Evolutionary conservation across 768 basidiomycete genomes (phyloP).

Genomic region (Trametes cubensis): DNA sequence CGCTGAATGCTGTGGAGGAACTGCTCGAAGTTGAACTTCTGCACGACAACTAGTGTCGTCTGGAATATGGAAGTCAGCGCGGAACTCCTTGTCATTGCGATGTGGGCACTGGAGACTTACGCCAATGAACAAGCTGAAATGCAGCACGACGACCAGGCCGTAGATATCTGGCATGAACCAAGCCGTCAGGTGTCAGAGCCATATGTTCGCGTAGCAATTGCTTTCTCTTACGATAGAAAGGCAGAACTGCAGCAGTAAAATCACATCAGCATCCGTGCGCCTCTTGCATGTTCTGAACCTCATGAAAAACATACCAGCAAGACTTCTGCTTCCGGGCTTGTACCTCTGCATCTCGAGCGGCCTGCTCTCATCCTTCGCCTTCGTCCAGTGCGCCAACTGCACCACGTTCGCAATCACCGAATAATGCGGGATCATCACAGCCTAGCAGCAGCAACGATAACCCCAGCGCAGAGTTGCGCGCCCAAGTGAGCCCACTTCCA

Average conservation of each 20-base stretch:
- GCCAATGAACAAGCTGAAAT: slow-evolving; percentile 34
- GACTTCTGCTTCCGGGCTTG: slow-evolving; percentile 57
- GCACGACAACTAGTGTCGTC: slow-evolving; percentile 37
- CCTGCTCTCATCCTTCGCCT: slow-evolving; percentile 38
- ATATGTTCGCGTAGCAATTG: no score
- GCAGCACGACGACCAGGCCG: slow-evolving; percentile 35
- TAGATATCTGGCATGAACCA: slow-evolving; percentile 46
- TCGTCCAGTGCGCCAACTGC: slow-evolving; percentile 29
- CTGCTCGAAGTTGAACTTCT: slow-evolving; percentile 37
- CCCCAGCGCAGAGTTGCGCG: no score
- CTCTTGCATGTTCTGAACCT: background rate
- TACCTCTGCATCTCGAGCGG: slow-evolving; percentile 43
- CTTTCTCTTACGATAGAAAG: slow-evolving; percentile 33
- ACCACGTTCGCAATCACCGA: slow-evolving; percentile 38
- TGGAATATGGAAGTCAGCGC: slow-evolving; percentile 6
- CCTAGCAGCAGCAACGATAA: slow-evolving; percentile 57
- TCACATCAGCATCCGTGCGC: background rate
- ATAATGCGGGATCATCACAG: slow-evolving; percentile 44
- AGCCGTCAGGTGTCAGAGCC: background rate
- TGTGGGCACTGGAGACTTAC: slow-evolving; percentile 21
- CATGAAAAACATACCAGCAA: slow-evolving; percentile 52
- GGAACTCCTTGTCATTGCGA: background rate
- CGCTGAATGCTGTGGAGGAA: slow-evolving; percentile 40
- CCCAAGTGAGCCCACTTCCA: no score
- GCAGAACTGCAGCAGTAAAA: slow-evolving; percentile 26